A percentile compares a stretch with the other conserved stretches of the same genome.
These are phyloP conservation scores for Ophiocordyceps sinensis DNA, from an alignment of 2,329 filamentous ascomycete genomes.

Conservation along the genomic window DNA sequence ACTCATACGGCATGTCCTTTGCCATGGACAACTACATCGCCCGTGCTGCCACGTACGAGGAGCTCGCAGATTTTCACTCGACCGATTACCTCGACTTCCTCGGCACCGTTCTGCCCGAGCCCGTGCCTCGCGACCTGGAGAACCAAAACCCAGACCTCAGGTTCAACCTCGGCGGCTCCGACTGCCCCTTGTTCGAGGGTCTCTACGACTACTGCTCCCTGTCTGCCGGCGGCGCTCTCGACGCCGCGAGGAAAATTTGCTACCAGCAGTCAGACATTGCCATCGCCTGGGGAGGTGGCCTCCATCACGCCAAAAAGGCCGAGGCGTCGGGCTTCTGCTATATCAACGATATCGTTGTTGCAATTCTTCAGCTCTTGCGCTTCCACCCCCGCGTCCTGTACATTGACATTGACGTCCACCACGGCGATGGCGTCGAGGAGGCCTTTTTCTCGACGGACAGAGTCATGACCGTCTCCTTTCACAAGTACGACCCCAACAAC, in stretches of 20 bases:
- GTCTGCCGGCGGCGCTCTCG: conserved; percentile 79
- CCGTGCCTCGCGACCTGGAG: conserved; percentile 50
- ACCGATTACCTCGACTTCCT: conserved; percentile 86
- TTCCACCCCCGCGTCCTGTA: conserved; percentile 78
- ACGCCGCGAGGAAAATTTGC: conserved; percentile 79
- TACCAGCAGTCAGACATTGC: conserved; percentile 85
- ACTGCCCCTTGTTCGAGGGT: conserved; percentile 94
- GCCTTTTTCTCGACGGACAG: conserved; percentile 82
- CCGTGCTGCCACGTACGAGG: conserved; percentile 71
- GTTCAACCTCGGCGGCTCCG: conserved; percentile 80
- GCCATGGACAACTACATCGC: conserved; percentile 92
- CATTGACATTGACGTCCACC: conserved; percentile 87
- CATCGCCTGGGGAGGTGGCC: conserved; percentile 91
- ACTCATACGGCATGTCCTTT: conserved; percentile 89
- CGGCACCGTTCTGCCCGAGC: conserved; percentile 51
- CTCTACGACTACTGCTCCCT: conserved; percentile 91
- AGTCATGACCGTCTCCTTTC: conserved; percentile 87
- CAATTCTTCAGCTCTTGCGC: conserved; percentile 75
- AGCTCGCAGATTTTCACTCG: conserved; percentile 76
- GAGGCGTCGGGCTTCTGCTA: conserved; percentile 97
- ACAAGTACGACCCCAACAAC: conserved; percentile 74
- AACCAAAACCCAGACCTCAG: conserved; percentile 47
- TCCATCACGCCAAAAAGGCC: conserved; percentile 90
- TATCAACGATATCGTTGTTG: conserved; percentile 95
- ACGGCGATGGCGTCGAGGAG: conserved; percentile 82